phyloP scores from a whole-genome alignment of 805 yeast genomes.

The Teunomyces kruisii region DNA sequence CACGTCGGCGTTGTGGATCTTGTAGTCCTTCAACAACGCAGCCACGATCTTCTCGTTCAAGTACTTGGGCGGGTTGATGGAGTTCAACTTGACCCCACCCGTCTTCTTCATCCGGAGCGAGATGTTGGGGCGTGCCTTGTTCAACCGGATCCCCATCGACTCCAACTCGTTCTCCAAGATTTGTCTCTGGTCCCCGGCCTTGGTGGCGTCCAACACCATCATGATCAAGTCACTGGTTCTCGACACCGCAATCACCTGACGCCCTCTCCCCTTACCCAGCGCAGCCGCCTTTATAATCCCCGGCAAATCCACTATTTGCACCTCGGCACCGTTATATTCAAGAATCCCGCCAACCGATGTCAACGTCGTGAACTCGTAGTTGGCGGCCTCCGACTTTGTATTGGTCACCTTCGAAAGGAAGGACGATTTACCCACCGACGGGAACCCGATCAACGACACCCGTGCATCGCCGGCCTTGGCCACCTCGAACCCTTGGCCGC shows the following conservation, averaged over 20 bases:
- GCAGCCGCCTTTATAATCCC: constrained; percentile 97
- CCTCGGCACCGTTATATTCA: constrained; percentile 94
- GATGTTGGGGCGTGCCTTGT: constrained; percentile 75
- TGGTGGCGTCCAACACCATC: constrained; percentile 95
- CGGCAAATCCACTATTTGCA: constrained; percentile 95
- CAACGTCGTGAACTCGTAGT: constrained; percentile 91
- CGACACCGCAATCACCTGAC: constrained; percentile 95
- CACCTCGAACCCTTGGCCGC: constrained; percentile 91
- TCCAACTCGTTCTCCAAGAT: constrained; percentile 88
- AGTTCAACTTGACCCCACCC: constrained; percentile 87
- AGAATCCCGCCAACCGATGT: constrained; percentile 96
- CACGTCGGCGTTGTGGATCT: constrained; percentile 91
- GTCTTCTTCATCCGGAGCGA: constrained; percentile 75
- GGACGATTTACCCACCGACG: constrained; percentile 96
- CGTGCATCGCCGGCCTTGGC: constrained; percentile 95
- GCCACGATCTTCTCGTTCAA: constrained; percentile 78
- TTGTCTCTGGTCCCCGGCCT: constrained; percentile 83
- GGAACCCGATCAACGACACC: constrained; percentile 93
- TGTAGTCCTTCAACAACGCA: constrained; percentile 79
- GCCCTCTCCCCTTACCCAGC: constrained; percentile 96
- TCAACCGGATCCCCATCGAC: constrained; percentile 88
- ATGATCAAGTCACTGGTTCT: constrained; percentile 89
- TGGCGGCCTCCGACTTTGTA: constrained; percentile 93
- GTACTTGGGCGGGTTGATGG: constrained; percentile 77
- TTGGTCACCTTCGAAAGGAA: constrained; percentile 85